Evolutionary conservation across 257 asterid species (phyloP).

Genomic region (Solanum corneliomulleri): DNA sequence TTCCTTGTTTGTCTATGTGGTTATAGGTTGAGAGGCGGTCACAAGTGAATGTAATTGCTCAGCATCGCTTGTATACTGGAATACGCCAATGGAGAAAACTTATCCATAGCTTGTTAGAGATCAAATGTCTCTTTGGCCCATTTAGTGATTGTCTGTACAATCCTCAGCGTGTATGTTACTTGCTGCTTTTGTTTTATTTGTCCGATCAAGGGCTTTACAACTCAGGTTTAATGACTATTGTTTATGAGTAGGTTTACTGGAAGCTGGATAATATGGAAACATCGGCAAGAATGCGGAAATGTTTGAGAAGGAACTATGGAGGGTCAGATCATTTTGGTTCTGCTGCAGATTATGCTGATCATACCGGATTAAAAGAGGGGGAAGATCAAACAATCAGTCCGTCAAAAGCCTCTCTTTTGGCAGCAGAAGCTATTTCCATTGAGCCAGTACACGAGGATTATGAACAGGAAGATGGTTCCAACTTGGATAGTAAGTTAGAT

Average conservation of each 20-base stretch:
- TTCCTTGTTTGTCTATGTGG: conserved; percentile 2
- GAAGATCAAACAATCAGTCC: conserved; percentile 51
- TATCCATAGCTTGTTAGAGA: conserved; percentile 77
- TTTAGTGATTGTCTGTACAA: conserved; percentile 54
- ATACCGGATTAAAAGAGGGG: conserved; percentile 34
- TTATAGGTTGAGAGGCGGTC: conserved; percentile 92
- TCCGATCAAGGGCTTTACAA: conserved; percentile 8
- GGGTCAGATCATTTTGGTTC: conserved; percentile 92
- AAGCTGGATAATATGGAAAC: conserved; percentile 87
- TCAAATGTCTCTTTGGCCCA: conserved; percentile 86
- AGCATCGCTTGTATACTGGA: conserved; percentile 66
- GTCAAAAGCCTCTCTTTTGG: conserved; percentile 68
- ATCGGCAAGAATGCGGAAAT: conserved; percentile 91
- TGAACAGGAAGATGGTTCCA: conserved; percentile 54
- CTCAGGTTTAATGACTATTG: conserved; percentile 9
- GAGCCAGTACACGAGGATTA: conserved; percentile 64
- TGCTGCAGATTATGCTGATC: conserved; percentile 84
- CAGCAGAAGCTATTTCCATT: conserved; percentile 82
- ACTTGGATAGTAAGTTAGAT: conserved; percentile 29
- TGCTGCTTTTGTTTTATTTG: conserved; percentile 5
- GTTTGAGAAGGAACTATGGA: conserved; percentile 68
- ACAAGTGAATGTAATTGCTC: conserved; percentile 67
- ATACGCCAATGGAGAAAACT: conserved; percentile 98
- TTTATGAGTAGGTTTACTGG: conserved; percentile 69
- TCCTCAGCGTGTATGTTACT: conserved; percentile 53